These are phyloP conservation scores for Pseudovirgaria hyperparasitica DNA, from an alignment of 2,329 filamentous ascomycete genomes.

Conservation along the genomic window DNA sequence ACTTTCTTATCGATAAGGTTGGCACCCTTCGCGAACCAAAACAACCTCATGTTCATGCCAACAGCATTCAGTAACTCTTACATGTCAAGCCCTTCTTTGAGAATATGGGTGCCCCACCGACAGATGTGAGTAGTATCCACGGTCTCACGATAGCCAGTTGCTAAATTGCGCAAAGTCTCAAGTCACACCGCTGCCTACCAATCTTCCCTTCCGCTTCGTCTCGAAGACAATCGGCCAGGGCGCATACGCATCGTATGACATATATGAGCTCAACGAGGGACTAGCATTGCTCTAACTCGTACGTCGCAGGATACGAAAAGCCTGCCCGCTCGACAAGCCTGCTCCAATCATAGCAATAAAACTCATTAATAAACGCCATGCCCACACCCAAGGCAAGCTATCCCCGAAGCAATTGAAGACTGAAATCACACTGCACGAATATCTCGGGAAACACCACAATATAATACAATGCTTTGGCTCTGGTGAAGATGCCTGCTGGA, in stretches of 20 bases:
- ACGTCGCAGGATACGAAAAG: constrained; percentile 71
- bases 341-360: constrained; percentile 90
- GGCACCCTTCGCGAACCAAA: too few relatives aligned
- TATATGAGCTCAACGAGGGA: not conserved
- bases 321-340: constrained; percentile 55
- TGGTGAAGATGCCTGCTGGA: constrained; percentile 76
- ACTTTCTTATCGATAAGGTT: too few relatives aligned
- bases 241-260: constrained; percentile 86
- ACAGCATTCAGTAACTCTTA: too few relatives aligned
- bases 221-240: constrained; percentile 95
- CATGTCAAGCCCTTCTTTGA: too few relatives aligned
- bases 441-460: constrained; percentile 80
- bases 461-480: constrained; percentile 87
- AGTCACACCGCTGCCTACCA: constrained; percentile 67
- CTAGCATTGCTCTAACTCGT: constrained; percentile 1
- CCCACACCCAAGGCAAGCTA: constrained; percentile 75
- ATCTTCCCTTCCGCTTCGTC: constrained; percentile 86
- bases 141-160: too few relatives aligned
- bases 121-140: constrained; percentile 11
- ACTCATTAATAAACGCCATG: constrained; percentile 96
- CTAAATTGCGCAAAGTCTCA: constrained; percentile 58
- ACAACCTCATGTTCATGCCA: too few relatives aligned
- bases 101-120: constrained; percentile 18
- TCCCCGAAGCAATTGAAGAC: constrained; percentile 80
- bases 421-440: constrained; percentile 81